A percentile compares a stretch with the other conserved stretches of the same genome.
These are phyloP conservation scores for Baudoinia panamericana DNA, from an alignment of 495 filamentous ascomycete species.

Conservation along the genomic window DNA sequence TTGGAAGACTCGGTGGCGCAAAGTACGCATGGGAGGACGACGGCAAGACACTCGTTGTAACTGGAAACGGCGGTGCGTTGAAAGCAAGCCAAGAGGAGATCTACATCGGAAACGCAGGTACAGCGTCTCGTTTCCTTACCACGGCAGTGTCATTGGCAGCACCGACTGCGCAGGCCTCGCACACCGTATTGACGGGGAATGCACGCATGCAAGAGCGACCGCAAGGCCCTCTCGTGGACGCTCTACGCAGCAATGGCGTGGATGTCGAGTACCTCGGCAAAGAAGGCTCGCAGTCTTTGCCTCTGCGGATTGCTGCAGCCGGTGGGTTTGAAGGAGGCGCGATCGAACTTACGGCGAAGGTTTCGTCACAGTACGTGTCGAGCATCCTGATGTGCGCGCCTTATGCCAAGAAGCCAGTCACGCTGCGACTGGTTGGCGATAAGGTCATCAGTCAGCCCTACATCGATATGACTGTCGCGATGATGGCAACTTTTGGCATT, in stretches of 20 bases:
- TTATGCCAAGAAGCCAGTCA: conserved; percentile 88
- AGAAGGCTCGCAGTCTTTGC: conserved; percentile 52
- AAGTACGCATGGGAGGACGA: conserved; percentile 89
- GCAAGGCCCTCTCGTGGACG: conserved; percentile 87
- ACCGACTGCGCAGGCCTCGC: conserved; percentile 41
- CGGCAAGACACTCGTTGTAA: conserved; percentile 77
- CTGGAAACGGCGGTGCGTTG: conserved; percentile 76
- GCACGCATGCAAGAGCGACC: conserved; percentile 91
- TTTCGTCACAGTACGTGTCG: conserved; percentile 95
- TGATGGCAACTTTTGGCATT: conserved; percentile 93
- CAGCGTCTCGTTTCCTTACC: conserved; percentile 88
- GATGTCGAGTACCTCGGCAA: conserved; percentile 70
- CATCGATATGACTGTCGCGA: conserved; percentile 95
- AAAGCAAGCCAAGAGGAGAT: conserved; percentile 60
- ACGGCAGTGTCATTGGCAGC: conserved; percentile 78
- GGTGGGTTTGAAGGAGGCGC: conserved; percentile 81
- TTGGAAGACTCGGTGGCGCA: conserved; percentile 74
- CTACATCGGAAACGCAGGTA: conserved; percentile 94
- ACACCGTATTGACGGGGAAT: conserved; percentile 83
- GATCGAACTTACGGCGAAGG: conserved; percentile 83
- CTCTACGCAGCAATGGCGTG: conserved; percentile 71
- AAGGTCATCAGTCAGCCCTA: conserved; percentile 95
- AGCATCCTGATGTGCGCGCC: conserved; percentile 94
- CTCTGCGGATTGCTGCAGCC: conserved; percentile 67
- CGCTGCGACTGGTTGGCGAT: conserved; percentile 75